Base-by-base conservation (phyloP, 345 rosid species). In the Pistacia atlantica region DNA sequence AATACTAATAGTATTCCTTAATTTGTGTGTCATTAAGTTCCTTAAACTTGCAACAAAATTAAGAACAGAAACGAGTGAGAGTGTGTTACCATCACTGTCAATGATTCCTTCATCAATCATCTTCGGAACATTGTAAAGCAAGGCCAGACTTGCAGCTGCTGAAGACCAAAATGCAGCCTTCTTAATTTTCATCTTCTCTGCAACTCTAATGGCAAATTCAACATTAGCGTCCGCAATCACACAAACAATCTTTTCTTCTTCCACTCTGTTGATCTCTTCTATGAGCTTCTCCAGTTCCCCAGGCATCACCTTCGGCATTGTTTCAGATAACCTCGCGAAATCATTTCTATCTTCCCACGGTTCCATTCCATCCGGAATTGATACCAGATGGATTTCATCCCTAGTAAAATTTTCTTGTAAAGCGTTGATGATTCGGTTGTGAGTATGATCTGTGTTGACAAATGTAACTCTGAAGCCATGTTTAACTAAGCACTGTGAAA, bases 31-130 rank as follows among this genome's bases (percentile, higher is more conserved):
- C 3, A 37, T 37, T 37, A 37, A 12, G 67, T 52, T 68, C 75
- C 80, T 69, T 2, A 5, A n/a, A 42, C 10, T 42, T 13, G 42
- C 9, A 60, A 60, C 37, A 25, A 22, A 33, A 0, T 11, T 22
- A 5, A 37, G 42, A 5, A 4, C 42, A 37, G 42, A 5, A 49
- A 8, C 55, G 8, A 51, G 55, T 51, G 16, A 51, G 16, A 10
- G 55, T 12, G 17, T 5, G 8, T 74, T 54, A 73, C 78, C 70
- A 35, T 73, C 3, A 28, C 38, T 33, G 8, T 79, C 59, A 12
- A 79, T 33, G 71, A 74, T 54, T 67, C 67, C 51, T 16, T 60
- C 63, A 20, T 52, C 70, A 35, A 67, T 12, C 57, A 73, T n/a
- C 57, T 38, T 67, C 1, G 22, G 20, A 33, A 35, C 6, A 75